Percentiles rank a stretch among this genome's conserved stretches.
phyloP scores from a whole-genome alignment of 1,284 basidiomycete genomes.

The Ceratobasidium sp. region DNA sequence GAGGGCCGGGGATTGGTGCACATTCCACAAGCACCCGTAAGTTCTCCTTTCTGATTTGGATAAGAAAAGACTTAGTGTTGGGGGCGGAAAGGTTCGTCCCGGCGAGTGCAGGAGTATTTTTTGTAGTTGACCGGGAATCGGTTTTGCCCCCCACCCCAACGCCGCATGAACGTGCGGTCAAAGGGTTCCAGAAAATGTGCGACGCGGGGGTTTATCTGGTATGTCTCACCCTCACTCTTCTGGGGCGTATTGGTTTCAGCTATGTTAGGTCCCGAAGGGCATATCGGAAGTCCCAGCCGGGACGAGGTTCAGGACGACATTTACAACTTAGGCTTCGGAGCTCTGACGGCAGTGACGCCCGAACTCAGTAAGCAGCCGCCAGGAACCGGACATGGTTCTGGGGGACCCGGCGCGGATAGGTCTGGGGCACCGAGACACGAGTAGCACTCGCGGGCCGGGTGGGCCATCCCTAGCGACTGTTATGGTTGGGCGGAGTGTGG shows the following conservation, averaged over 20 bases:
- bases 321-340: too few relatives aligned
- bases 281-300: too few relatives aligned
- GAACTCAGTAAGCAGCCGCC: too few relatives aligned
- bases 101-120: slow-evolving; percentile 32
- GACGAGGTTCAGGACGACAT: too few relatives aligned
- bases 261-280: too few relatives aligned
- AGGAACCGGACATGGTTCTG: too few relatives aligned
- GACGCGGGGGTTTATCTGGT: slow-evolving; percentile 28
- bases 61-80: not conserved
- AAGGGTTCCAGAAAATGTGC: slow-evolving; percentile 15
- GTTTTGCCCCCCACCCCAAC: not conserved
- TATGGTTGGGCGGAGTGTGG: too few relatives aligned
- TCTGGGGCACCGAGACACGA: not conserved
- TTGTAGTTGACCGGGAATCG: slow-evolving; percentile 21
- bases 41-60: not conserved
- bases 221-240: too few relatives aligned
- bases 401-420: too few relatives aligned
- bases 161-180: not conserved
- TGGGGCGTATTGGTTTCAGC: too few relatives aligned
- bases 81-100: slow-evolving; percentile 10
- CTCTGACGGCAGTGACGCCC: too few relatives aligned
- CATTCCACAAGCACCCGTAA: slow-evolving; percentile 25
- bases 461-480: too few relatives aligned
- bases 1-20: slow-evolving; percentile 28
- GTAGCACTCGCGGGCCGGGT: not conserved